phyloP scores from a whole-genome alignment of 305 asterid species.

The Withania somnifera region DNA sequence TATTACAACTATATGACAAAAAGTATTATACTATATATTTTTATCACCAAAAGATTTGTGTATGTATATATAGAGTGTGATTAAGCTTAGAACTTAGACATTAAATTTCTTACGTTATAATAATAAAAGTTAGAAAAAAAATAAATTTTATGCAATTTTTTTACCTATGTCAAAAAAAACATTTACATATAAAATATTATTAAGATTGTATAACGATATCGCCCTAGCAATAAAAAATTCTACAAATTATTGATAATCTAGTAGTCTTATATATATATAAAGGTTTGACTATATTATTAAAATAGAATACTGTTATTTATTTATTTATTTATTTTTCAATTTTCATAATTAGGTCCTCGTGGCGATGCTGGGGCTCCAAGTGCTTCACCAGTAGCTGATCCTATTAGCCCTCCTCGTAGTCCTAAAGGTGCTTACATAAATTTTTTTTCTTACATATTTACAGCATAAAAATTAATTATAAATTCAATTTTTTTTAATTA shows the following conservation, averaged over 20 bases:
- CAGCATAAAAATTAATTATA: not conserved
- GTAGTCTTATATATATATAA: too few relatives aligned
- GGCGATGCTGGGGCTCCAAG: not conserved
- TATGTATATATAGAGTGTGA: not conserved
- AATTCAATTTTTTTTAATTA: not conserved
- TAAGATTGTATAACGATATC: too few relatives aligned
- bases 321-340: not conserved
- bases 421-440: constrained; percentile 11
- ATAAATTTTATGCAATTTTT: not conserved
- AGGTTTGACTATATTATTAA: not conserved
- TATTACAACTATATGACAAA: not conserved
- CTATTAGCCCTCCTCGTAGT: not conserved
- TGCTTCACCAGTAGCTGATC: not conserved
- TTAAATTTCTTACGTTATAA: not conserved
- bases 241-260: not conserved
- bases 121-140: too few relatives aligned
- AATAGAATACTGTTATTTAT: not conserved
- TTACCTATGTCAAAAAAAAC: not conserved
- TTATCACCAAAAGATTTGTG: not conserved
- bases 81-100: not conserved
- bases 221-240: not conserved
- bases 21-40: not conserved
- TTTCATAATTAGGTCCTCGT: not conserved
- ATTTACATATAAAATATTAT: not conserved
- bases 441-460: not conserved